Conservation (phyloP, 1,284 basidiomycete genomes). For the Austroboletus niveus region DNA sequence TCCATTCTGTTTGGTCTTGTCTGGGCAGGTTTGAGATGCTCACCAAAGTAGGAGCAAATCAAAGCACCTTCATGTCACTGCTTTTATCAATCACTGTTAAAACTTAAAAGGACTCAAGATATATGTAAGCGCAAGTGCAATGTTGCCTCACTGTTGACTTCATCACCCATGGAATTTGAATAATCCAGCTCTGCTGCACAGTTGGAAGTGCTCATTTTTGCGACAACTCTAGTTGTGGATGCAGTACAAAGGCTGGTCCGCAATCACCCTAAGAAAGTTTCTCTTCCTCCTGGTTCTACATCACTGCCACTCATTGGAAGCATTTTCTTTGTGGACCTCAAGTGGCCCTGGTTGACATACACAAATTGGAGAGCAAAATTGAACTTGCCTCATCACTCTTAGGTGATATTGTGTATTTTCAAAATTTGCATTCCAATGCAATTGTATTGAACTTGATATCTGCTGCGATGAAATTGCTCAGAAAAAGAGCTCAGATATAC, state of each 20-base stretch:
- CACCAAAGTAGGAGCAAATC: too few species aligned
- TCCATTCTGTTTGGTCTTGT: too few species aligned
- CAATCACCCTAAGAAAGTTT: neutral
- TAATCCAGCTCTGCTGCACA: neutral
- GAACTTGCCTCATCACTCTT: neutral
- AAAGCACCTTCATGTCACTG: too few species aligned
- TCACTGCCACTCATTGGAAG: slow-evolving; percentile 14
- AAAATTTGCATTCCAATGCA: slow-evolving; percentile 7
- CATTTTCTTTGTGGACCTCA: neutral
- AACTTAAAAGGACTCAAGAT: too few species aligned
- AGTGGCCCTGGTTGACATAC: slow-evolving; percentile 13
- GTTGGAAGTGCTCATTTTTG: neutral
- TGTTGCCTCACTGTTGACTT: too few species aligned
- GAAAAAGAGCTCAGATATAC: slow-evolving; percentile 16
- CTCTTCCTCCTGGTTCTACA: slow-evolving; percentile 5
- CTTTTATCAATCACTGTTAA: too few species aligned
- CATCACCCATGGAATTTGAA: neutral
- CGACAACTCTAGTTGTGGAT: neutral
- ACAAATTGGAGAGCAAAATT: slow-evolving; percentile 4
- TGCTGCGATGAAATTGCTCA: slow-evolving; percentile 4
- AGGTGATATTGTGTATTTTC: slow-evolving; percentile 16
- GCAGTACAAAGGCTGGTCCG: neutral
- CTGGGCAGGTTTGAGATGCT: too few species aligned
- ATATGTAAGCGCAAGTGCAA: too few species aligned
- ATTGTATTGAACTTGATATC: slow-evolving; percentile 9